Evolutionary conservation across 768 basidiomycete genomes (phyloP), one percentile per base, ranked within the genome.

Genomic region (Psilocybe cyanescens): DNA sequence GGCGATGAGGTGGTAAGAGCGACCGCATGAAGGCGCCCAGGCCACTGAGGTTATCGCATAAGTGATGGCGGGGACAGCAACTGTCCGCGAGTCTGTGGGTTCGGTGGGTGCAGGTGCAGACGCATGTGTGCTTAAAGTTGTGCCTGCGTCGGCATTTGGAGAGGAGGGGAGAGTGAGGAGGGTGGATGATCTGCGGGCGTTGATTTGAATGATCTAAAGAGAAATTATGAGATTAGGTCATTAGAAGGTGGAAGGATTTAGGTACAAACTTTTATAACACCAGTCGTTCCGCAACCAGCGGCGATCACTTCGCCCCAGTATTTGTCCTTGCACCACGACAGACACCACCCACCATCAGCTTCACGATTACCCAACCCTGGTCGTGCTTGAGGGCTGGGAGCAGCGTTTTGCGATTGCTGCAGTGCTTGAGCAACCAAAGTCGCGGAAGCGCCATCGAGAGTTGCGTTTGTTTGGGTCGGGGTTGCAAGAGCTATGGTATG

Each of bases 251-350:
- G 12, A 14, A 9, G 0, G 6, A 16, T 3, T 29, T 45, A 64
- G 28, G 17, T 28, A 31, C 80, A 57, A 46, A 95, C 94, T 73
- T 97, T 95, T 48, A 98, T 79, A 19, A 86, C 74, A 0, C 92
- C 91, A 60, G 79, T 84, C 1, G 85, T 81, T 1, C 95, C 95
- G 57, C 84, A 85, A 1, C 87, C 85, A 0, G 87, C 88, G 8
- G 94, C 95, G 52, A 98, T 79, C 17, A 97, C 70, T 70, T 95
- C 92, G 1, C 97, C 97, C 95, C 95, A 97, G 74, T 95, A 97
- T 62, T 85, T 83, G 68, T 99, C 97, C 70, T 94, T 94, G 75
- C 96, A 98, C 95, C 96, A 99, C 7, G 90, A 91, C 46, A 99
- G 75, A 59, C 89, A 91, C 95, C 95, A 98, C 1, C 92, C 96